phyloP scores from a whole-genome alignment of 164 flowering plant species.

The Aristolochia fimbriata region DNA sequence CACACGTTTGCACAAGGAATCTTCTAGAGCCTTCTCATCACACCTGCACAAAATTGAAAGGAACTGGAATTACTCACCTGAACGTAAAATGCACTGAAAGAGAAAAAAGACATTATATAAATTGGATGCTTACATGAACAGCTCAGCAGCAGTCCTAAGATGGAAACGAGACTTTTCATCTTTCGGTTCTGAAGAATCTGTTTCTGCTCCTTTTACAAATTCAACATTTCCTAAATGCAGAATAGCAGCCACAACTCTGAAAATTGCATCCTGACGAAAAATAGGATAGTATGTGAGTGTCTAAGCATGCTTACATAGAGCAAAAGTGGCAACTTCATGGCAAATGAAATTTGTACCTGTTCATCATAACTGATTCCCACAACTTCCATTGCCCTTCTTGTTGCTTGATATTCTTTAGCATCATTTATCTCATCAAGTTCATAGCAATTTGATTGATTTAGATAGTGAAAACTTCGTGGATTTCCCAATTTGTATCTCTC shows the following conservation, averaged over 20 bases:
- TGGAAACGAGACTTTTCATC: slow-evolving; percentile 68
- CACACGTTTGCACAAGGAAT: slow-evolving; percentile 77
- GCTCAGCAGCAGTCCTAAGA: slow-evolving; percentile 70
- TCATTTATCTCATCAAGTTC: slow-evolving; percentile 72
- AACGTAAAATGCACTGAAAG: background rate
- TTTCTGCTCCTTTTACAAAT: slow-evolving; percentile 58
- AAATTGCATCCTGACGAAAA: slow-evolving; percentile 62
- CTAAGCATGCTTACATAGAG: no score
- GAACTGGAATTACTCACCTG: no score
- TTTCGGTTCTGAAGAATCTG: slow-evolving; percentile 75
- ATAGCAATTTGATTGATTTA: slow-evolving; percentile 73
- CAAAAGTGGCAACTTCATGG: no score
- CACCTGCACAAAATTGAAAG: slow-evolving; percentile 40
- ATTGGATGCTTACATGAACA: slow-evolving; percentile 42
- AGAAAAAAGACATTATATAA: background rate
- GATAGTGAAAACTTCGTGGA: slow-evolving; percentile 68
- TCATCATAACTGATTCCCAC: slow-evolving; percentile 71
- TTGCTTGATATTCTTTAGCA: slow-evolving; percentile 61
- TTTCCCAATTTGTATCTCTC: slow-evolving; percentile 61
- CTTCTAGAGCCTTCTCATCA: slow-evolving; percentile 73
- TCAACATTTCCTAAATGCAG: slow-evolving; percentile 84
- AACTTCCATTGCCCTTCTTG: slow-evolving; percentile 80
- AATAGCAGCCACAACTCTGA: slow-evolving; percentile 76
- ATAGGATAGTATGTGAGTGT: background rate
- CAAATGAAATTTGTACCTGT: slow-evolving; percentile 35